Base-by-base conservation (phyloP, 1,284 basidiomycete species). In the Lignosus rhinocerotis region DNA sequence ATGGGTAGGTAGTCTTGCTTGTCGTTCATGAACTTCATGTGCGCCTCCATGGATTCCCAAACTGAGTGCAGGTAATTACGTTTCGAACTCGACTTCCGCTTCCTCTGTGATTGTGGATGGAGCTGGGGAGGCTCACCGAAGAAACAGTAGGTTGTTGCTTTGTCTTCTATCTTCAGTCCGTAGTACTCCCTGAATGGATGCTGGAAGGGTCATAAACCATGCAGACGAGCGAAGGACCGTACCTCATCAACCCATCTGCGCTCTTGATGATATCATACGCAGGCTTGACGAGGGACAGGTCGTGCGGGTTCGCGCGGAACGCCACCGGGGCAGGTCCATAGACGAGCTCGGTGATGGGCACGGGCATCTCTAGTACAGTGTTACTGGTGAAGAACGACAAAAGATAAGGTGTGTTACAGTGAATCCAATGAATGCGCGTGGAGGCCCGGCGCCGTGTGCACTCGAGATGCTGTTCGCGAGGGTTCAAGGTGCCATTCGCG, bases 11-110 rank as follows among this genome's bases (percentile, higher is more conserved):
- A 68, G 21, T 48, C 45, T 9, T 46, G 55, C 12, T 56, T 12
- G 56, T 63, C 57, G n/a, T 61, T 58, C 59, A 61, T 60, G 45
- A 63, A 55, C 39, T 49, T 51, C n/a, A 52, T 10, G 59, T 65
- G 66, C 44, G 59, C 61, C 51, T 63, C 63, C 47, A 65, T 31
- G n/a, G 34, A 42, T 41, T 45, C 39, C 43, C 39, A 48, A 9
- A 52, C 51, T 52, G 30, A 38, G 16, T 10, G 36, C 2, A 38
- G 36, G 14, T 12, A 10, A 31, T 12, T 3, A 19, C 10, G 46
- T 48, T 16, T 21, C 17, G 33, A 11, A n/a, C 14, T 19, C 33
- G 11, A 9, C 25, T 16, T 12, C 11, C 16, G 36, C 36, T 38
- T 10, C 36, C 4, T 25, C 25, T 2, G 25, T 25, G 25, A 25